Evolutionary conservation across 495 filamentous ascomycete genomes (phyloP).

Genomic region (Xylaria castorea): DNA sequence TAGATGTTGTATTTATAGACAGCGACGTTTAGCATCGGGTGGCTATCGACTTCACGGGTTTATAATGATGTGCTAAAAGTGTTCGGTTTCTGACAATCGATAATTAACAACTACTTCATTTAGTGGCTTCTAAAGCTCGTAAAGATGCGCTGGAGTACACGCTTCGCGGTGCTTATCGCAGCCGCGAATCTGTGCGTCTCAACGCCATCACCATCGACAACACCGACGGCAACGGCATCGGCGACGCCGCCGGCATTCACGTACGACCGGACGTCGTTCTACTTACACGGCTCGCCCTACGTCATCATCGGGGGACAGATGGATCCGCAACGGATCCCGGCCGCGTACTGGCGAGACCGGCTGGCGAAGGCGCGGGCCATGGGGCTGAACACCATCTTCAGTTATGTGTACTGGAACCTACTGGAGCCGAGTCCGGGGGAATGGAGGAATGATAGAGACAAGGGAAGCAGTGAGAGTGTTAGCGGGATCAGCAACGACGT

Average conservation of each 20-base stretch:
- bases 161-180: slow-evolving; percentile 16
- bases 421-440: slow-evolving; percentile 46
- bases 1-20: neutral
- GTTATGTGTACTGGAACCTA: slow-evolving; percentile 57
- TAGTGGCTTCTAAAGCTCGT: neutral
- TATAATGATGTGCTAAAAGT: neutral
- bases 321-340: slow-evolving; percentile 56
- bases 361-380: slow-evolving; percentile 51
- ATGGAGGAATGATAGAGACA: slow-evolving; percentile 35
- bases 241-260: slow-evolving; percentile 26
- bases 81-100: neutral
- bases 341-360: slow-evolving; percentile 50
- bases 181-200: neutral
- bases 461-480: neutral
- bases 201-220: neutral
- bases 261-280: slow-evolving; percentile 45
- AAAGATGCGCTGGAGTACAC: slow-evolving; percentile 15
- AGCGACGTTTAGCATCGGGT: neutral
- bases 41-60: neutral
- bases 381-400: slow-evolving; percentile 57
- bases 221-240: neutral
- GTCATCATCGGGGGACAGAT: slow-evolving; percentile 59
- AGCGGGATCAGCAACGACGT: slow-evolving; percentile 47
- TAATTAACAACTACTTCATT: neutral
- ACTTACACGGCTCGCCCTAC: slow-evolving; percentile 50